Base-by-base conservation (phyloP, 306 rosid species). In the Cucurbita moschata region DNA sequence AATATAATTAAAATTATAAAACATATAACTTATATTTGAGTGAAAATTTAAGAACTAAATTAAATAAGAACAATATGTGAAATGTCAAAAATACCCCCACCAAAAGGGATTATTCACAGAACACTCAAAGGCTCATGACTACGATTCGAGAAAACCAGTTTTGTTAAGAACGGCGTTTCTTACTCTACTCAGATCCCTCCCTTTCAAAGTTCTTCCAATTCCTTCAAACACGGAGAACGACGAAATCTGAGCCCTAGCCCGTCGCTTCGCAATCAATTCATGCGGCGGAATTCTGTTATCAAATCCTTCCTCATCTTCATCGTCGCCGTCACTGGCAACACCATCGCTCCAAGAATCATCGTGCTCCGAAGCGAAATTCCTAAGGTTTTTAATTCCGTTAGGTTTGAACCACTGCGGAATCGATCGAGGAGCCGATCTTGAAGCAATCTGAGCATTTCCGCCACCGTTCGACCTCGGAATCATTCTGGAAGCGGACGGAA, bases 201-300 rank as follows among this genome's bases (percentile, higher is more conserved):
- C 98, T 69, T 93, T 93, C 8, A 93, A 85, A 46, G 96, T 93
- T 73, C 98, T 93, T 26, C 98, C 98, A 78, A 76, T 88, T 52
- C 98, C 98, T 88, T 93, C 98, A 72, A 86, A 80, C 21, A 92
- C 98, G 21, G 98, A 92, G 77, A 92, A 92, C 26, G 96, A 89
- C 12, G 98, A 90, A 53, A 88, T 92, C 57, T 88, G 91, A 56
- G 83, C 85, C 84, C 85, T 88, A 73, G 91, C 96, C 49, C 88
- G 83, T 81, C 98, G 90, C 79, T 86, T 90, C 42, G 98, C 86
- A 49, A 93, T 75, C 43, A 87, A 60, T 67, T 93, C 98, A 81
- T 92, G 98, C 40, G 98, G 98, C 3, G 98, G 97, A 7, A 85
- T 67, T 78, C 46, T 42, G n/a, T 5, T 6, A 0, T 11, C 71